Base-by-base conservation (phyloP, 2,329 filamentous ascomycete genomes). In the Cladosporium cucumerinum region DNA sequence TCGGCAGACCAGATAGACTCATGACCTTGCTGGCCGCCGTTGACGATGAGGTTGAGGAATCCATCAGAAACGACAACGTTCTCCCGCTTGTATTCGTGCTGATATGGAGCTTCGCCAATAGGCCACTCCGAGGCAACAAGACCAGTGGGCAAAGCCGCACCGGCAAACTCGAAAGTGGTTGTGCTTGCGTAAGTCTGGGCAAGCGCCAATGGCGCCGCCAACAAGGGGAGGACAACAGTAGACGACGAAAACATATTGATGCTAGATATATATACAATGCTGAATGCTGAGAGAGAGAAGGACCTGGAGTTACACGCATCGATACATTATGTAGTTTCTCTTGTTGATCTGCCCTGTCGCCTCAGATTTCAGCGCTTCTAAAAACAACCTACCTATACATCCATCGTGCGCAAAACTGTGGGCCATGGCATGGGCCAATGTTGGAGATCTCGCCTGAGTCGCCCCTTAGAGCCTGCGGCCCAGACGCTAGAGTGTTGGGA, bases 31-130 rank as follows among this genome's bases (percentile, higher is more conserved):
- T 62, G 36, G 34, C 61, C 63, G 28, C 63, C 61, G 18, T 57
- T 52, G 5, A 70, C 68, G 12, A 58, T 51, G n/a, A 70, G 64
- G 51, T 67, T 65, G 16, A 70, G 60, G 55, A 64, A 67, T 2
- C 63, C 65, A 34, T 65, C 57, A n/a, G 51, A 58, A 10, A 70
- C 65, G 1, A 49, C 39, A 7, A 28, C 43, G n/a, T 60, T 60
- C 25, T 60, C 57, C 5, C 39, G 26, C 39, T 12, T 49, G 43
- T 60, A 60, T 16, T 48, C 43, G 26, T 60, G 57, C 26, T 60
- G 28, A 11, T 60, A 49, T 4, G 57, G 57, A 11, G 43, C 43
- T 25, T 60, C 28, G 26, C 57, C 57, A 7, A 60, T 49, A 14
- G 25, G 39, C 39, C 43, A 60, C 18, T 60, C 28, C 18, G 39